These are phyloP conservation scores for Syncephalis fuscata DNA, from an alignment of 371 early-diverging fungal genomes.

Conservation along the genomic window DNA sequence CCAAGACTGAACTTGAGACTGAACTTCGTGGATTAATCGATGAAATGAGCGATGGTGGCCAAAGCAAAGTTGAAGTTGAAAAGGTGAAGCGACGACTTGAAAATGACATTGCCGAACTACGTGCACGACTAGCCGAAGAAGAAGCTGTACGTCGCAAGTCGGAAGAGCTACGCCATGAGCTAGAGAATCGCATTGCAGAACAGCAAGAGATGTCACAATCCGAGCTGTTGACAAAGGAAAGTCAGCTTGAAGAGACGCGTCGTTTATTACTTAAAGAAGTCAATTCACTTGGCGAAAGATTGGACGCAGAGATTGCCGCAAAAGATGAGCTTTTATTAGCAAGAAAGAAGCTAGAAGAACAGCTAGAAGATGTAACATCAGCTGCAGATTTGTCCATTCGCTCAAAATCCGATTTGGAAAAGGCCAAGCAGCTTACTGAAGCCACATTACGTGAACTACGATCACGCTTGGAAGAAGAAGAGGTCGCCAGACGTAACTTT, in stretches of 20 bases:
- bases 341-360: constrained; percentile 40
- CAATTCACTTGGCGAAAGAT: constrained; percentile 49
- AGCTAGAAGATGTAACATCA: constrained; percentile 32
- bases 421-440: constrained; percentile 39
- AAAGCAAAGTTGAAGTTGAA: constrained; percentile 57
- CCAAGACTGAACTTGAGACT: constrained; percentile 49
- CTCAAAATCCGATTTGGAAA: constrained; percentile 49
- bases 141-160: constrained; percentile 24
- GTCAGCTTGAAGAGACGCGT: constrained; percentile 53
- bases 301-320: constrained; percentile 36
- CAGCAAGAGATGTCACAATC: constrained; percentile 35
- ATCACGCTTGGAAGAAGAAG: constrained; percentile 42
- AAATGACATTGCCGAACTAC: constrained; percentile 31
- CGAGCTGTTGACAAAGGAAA: constrained; percentile 47
- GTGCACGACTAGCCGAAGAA: constrained; percentile 42
- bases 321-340: constrained; percentile 34
- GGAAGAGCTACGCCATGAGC: constrained; percentile 40
- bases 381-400: constrained; percentile 33
- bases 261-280: constrained; percentile 57
- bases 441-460: constrained; percentile 35
- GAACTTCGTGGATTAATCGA: constrained; percentile 54
- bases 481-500: constrained; percentile 40
- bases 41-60: constrained; percentile 63
- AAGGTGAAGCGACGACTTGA: constrained; percentile 42
- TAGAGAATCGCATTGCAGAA: constrained; percentile 49